Percentiles rank a stretch among this genome's conserved stretches.
Conservation (phyloP, 2,329 filamentous ascomycete genomes). For the Ophidiomyces ophidiicola region DNA sequence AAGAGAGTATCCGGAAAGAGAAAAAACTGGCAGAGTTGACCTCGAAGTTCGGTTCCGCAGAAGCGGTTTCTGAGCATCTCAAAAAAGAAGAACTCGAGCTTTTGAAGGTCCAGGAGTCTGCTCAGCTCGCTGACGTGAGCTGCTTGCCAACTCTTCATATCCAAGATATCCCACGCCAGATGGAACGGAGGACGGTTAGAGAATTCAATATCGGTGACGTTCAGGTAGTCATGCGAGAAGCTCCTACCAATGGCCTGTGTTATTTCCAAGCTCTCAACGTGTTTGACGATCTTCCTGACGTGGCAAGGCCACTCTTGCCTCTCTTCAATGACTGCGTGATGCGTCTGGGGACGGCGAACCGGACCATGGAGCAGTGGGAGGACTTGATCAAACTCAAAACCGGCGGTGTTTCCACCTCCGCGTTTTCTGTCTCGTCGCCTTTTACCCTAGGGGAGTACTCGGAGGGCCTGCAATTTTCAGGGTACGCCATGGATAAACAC, state of each 20-base stretch:
- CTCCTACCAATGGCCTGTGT: slow-evolving; percentile 86
- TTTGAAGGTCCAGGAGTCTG: slow-evolving; percentile 69
- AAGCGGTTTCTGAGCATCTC: slow-evolving; percentile 58
- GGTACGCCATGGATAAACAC: slow-evolving; percentile 81
- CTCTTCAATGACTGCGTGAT: slow-evolving; percentile 87
- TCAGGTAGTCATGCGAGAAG: slow-evolving; percentile 78
- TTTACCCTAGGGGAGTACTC: slow-evolving; percentile 55
- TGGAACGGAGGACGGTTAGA: slow-evolving; percentile 58
- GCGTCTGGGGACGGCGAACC: slow-evolving; percentile 77
- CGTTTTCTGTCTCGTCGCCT: slow-evolving; percentile 71
- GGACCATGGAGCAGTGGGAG: slow-evolving; percentile 88
- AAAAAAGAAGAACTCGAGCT: slow-evolving; percentile 69
- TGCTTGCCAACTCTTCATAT: slow-evolving; percentile 81
- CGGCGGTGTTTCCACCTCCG: slow-evolving; percentile 73
- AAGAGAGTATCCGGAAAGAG: slow-evolving; percentile 64
- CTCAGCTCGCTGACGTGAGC: slow-evolving; percentile 71
- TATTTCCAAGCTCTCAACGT: slow-evolving; percentile 87
- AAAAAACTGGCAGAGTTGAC: slow-evolving; percentile 60
- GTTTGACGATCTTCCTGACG: slow-evolving; percentile 66
- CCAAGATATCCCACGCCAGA: slow-evolving; percentile 70
- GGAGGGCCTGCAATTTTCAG: slow-evolving; percentile 74
- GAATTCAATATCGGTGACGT: slow-evolving; percentile 48
- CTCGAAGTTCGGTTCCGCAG: slow-evolving; percentile 55
- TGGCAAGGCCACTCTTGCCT: slow-evolving; percentile 72
- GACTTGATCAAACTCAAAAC: slow-evolving; percentile 94